phyloP scores from a whole-genome alignment of 352 stramenopile species.

The Phytophthora pini region DNA sequence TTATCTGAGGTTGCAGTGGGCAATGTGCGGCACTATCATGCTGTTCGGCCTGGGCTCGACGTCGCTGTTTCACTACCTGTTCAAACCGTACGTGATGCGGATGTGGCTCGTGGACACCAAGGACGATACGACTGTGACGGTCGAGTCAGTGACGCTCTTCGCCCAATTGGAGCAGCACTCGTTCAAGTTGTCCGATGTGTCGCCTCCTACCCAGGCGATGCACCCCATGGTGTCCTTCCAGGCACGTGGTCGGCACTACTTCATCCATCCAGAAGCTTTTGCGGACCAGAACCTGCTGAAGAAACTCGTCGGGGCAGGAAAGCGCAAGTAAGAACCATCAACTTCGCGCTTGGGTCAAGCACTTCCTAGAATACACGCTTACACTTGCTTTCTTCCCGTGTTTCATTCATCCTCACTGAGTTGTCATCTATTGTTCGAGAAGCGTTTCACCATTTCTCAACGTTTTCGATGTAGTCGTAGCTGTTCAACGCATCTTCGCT shows the following conservation, averaged over 20 bases:
- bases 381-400: no score
- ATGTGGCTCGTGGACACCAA: slow-evolving; percentile 65
- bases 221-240: slow-evolving; percentile 89
- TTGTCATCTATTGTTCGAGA: background rate
- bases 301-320: slow-evolving; percentile 39
- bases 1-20: slow-evolving; percentile 50
- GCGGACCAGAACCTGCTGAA: slow-evolving; percentile 65
- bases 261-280: slow-evolving; percentile 83
- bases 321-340: slow-evolving; percentile 21
- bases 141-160: slow-evolving; percentile 78
- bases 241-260: slow-evolving; percentile 68
- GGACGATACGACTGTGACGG: slow-evolving; percentile 53
- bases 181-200: slow-evolving; percentile 73
- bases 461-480: slow-evolving; percentile 86
- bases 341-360: no score
- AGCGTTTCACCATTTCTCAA: slow-evolving; percentile 57
- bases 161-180: slow-evolving; percentile 55
- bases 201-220: slow-evolving; percentile 63
- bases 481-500: slow-evolving; percentile 77
- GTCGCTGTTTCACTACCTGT: slow-evolving; percentile 84
- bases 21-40: slow-evolving; percentile 91
- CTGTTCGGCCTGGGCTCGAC: slow-evolving; percentile 86
- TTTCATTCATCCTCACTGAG: background rate
- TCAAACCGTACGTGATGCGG: slow-evolving; percentile 86
- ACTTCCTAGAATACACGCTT: background rate